phyloP scores from a whole-genome alignment of 495 filamentous ascomycete species.

The Copromyces sp. region DNA sequence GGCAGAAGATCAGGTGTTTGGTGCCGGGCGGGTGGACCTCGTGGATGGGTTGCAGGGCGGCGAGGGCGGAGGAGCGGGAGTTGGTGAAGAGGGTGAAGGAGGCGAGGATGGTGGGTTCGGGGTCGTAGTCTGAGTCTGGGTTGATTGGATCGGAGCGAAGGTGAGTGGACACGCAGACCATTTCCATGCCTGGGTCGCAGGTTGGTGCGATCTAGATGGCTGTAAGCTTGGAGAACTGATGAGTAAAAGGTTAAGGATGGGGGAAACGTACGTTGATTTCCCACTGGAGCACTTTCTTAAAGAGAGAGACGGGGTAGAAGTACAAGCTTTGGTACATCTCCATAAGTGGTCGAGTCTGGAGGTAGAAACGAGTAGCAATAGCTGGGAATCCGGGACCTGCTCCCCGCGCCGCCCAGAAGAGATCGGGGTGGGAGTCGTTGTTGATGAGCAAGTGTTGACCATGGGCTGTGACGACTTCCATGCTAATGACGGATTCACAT shows the following conservation, averaged over 20 bases:
- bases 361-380: slow-evolving; percentile 38
- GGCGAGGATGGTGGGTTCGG: slow-evolving; percentile 27
- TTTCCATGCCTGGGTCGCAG: slow-evolving; percentile 33
- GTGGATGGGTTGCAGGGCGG: slow-evolving; percentile 26
- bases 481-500: slow-evolving; percentile 35
- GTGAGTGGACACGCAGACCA: slow-evolving; percentile 28
- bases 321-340: slow-evolving; percentile 35
- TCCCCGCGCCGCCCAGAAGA: slow-evolving; percentile 42
- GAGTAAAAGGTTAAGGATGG: background rate
- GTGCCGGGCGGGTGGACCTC: slow-evolving; percentile 27
- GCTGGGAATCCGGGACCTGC: slow-evolving; percentile 44
- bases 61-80: slow-evolving; percentile 19
- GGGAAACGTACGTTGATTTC: slow-evolving; percentile 19
- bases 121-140: background rate
- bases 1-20: slow-evolving; percentile 22
- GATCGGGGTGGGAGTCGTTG: slow-evolving; percentile 32
- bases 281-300: slow-evolving; percentile 35
- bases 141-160: slow-evolving; percentile 3
- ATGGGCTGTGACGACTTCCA: slow-evolving; percentile 41
- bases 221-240: too few relatives aligned
- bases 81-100: slow-evolving; percentile 35
- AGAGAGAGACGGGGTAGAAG: slow-evolving; percentile 32
- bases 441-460: slow-evolving; percentile 31
- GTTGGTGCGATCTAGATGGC: slow-evolving; percentile 19
- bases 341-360: slow-evolving; percentile 23